phyloP scores from a whole-genome alignment of 441 rosid species.

The Gossypium laxum region DNA sequence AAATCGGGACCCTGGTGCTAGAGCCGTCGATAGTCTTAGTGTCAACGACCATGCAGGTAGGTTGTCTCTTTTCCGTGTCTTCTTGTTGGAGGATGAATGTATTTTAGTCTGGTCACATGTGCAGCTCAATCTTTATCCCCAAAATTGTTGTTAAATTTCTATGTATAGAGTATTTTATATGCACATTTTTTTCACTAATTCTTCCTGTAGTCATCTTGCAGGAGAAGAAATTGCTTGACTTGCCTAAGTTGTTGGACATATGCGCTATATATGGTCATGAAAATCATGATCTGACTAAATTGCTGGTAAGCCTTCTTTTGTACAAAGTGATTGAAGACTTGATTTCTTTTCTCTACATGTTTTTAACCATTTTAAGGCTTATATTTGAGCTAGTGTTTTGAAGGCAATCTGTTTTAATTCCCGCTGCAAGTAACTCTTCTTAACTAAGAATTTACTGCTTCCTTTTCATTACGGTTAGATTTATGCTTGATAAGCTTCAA shows the following conservation, averaged over 20 bases:
- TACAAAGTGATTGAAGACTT: neutral
- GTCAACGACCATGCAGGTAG: constrained; percentile 70
- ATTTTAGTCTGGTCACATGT: neutral
- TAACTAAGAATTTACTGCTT: neutral
- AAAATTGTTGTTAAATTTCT: neutral
- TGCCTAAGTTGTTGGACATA: constrained; percentile 87
- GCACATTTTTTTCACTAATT: constrained; percentile 37
- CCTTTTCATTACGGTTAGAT: neutral
- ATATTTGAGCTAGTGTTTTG: neutral
- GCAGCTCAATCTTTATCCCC: neutral
- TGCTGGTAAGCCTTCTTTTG: constrained; percentile 41
- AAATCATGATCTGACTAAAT: constrained; percentile 67
- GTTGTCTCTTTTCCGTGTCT: neutral
- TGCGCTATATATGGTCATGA: constrained; percentile 89
- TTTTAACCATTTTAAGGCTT: neutral
- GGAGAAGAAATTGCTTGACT: constrained; percentile 78
- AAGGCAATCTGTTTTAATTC: neutral
- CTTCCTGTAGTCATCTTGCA: constrained; percentile 71
- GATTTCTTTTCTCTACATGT: neutral
- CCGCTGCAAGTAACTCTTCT: neutral
- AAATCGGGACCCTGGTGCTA: constrained; percentile 81
- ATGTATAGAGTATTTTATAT: neutral
- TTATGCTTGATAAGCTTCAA: neutral
- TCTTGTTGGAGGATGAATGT: neutral
- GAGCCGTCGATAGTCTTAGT: constrained; percentile 58